These are phyloP conservation scores for Boletus coccyginus DNA, from an alignment of 768 basidiomycete species.

Conservation along the genomic window DNA sequence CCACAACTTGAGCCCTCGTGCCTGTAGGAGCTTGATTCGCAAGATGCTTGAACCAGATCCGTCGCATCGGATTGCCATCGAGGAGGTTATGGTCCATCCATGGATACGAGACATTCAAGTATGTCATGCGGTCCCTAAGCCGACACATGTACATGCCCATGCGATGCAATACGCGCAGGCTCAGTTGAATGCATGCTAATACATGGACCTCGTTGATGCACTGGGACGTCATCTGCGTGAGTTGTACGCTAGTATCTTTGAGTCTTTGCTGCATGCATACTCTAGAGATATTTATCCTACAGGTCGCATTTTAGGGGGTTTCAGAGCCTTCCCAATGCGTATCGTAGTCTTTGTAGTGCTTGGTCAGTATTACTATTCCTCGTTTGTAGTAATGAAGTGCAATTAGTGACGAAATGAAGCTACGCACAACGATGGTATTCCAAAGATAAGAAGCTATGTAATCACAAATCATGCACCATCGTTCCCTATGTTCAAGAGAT, in stretches of 20 bases:
- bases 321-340: conserved; percentile 4
- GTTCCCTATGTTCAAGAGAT: conserved; percentile 19
- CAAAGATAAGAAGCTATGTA: conserved; percentile 8
- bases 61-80: conserved; percentile 67
- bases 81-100: conserved; percentile 72
- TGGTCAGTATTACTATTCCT: conserved; percentile 17
- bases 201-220: background rate
- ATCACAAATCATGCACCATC: conserved; percentile 29
- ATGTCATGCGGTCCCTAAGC: conserved; percentile 62
- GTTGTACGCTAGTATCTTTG: background rate
- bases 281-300: too few species aligned
- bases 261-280: too few species aligned
- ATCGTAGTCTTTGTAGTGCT: conserved; percentile 23
- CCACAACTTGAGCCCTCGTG: conserved; percentile 83
- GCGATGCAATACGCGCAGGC: conserved; percentile 58
- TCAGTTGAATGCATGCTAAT: conserved; percentile 32
- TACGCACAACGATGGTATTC: conserved; percentile 10
- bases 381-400: background rate
- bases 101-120: conserved; percentile 86
- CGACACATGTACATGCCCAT: conserved; percentile 70
- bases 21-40: conserved; percentile 78
- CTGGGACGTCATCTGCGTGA: background rate
- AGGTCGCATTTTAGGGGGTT: background rate
- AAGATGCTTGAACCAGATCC: conserved; percentile 97
- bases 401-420: background rate